Evolutionary conservation across 139 green algal genomes (phyloP).

Genomic region (Pseudopediastrum boryanum): DNA sequence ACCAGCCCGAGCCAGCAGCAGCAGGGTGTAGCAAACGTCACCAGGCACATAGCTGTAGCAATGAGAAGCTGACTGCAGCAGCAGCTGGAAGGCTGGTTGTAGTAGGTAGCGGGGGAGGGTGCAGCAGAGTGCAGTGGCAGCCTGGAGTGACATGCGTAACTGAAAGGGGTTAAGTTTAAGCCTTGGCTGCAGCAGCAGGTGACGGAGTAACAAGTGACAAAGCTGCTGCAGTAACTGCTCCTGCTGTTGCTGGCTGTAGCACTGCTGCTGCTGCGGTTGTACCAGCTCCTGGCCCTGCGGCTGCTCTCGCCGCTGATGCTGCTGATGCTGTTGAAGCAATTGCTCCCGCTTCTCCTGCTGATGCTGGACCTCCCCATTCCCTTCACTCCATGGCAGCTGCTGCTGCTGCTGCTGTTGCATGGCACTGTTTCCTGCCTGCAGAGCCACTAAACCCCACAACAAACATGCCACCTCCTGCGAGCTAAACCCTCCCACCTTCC

Average conservation of each 20-base stretch:
- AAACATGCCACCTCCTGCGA: constrained; percentile 17
- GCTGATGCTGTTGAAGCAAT: not conserved
- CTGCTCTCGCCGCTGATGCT: not conserved
- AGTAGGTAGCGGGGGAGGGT: not conserved
- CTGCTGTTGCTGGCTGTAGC: constrained; percentile 1
- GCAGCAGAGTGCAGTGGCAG: not conserved
- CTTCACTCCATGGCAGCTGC: not conserved
- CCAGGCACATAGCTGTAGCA: not conserved
- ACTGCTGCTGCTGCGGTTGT: not conserved
- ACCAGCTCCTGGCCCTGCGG: not conserved
- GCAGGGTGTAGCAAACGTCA: constrained; percentile 7
- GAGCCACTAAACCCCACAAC: constrained; percentile 6
- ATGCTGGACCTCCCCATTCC: not conserved
- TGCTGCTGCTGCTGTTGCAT: not conserved
- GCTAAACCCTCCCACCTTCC: not conserved
- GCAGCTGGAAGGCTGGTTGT: constrained; percentile 13
- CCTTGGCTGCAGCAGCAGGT: not conserved
- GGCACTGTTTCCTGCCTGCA: not conserved
- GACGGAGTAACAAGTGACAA: not conserved
- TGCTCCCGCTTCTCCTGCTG: not conserved
- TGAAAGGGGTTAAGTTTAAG: not conserved
- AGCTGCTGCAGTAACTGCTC: not conserved
- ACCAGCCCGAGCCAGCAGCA: constrained; percentile 23
- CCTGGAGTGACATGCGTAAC: not conserved
- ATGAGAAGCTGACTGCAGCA: not conserved